These are phyloP conservation scores for Colletotrichum magnum DNA, from an alignment of 2,329 filamentous ascomycete species.

Conservation along the genomic window DNA sequence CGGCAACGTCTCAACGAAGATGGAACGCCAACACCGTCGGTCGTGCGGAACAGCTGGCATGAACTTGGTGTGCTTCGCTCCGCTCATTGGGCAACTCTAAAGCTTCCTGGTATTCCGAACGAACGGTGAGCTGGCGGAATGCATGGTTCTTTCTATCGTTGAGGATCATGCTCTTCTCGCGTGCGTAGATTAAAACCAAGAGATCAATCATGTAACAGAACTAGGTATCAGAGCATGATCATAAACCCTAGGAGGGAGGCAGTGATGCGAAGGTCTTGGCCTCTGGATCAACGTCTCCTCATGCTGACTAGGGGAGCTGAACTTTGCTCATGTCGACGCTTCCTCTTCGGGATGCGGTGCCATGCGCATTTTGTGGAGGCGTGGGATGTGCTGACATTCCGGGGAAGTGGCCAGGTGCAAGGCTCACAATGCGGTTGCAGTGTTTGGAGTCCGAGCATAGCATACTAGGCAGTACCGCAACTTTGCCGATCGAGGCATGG, in stretches of 20 bases:
- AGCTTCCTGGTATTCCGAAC: not conserved
- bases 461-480: not conserved
- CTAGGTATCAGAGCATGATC: no score
- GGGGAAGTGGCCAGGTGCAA: not conserved
- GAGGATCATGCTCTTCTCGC: not conserved
- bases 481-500: not conserved
- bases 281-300: not conserved
- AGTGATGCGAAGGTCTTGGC: not conserved
- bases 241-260: not conserved
- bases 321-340: constrained; percentile 8
- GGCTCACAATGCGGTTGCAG: not conserved
- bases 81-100: constrained; percentile 4
- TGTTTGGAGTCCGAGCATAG: not conserved
- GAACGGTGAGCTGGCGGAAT: not conserved
- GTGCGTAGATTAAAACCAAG: no score
- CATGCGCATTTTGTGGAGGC: not conserved
- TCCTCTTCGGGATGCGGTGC: not conserved
- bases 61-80: not conserved
- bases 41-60: constrained; percentile 10
- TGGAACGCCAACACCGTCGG: not conserved
- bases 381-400: constrained; percentile 10
- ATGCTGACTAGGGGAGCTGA: constrained; percentile 19
- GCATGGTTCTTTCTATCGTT: not conserved
- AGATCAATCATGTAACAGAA: no score
- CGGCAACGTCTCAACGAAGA: not conserved